Evolutionary conservation across 345 rosid genomes (phyloP), one percentile per base, ranked within the genome.

Genomic region (Syzygium aromaticum): DNA sequence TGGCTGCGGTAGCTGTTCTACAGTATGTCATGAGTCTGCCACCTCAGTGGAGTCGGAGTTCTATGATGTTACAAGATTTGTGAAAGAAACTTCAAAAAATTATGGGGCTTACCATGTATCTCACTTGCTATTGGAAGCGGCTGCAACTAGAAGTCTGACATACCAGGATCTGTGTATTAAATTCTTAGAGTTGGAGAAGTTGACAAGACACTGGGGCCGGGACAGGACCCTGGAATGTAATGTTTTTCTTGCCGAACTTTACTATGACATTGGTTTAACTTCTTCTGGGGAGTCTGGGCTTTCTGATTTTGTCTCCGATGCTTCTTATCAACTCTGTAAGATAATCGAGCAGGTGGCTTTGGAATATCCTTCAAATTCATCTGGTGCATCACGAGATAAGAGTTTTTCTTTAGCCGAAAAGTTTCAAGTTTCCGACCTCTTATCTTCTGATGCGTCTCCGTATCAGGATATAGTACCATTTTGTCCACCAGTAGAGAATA

Each of bases 211-310:
- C 12, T 95, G 98, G 97, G 98, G 97, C 11, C 93, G 89, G 90
- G 97, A 95, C 89, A 94, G 98, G 92, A 95, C 93, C 63, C 94
- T 93, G 86, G 98, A 93, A 89, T 98, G 99, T 91, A 93, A 94
- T 92, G 96, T 98, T 88, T 96, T 95, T 93, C 98, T 98, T 82
- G 97, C 98, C 3, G 99, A 98, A 91, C 89, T 98, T 89, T 96
- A 93, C 90, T 91, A 93, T 90, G 99, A 98, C 87, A 89, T 95
- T 86, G 97, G 93, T 27, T 92, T 92, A 83, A 89, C 92, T 89
- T 92, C 93, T 89, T 89, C 92, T 52, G 93, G 93, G 87, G 88
- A 89, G 86, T 85, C 93, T 64, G 93, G 92, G 89, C 86, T 87
- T 85, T 87, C 95, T 43, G 94, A 95, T 88, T 94, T 91, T 88